Conservation (phyloP, 805 yeast species). For the Candida germanica region DNA sequence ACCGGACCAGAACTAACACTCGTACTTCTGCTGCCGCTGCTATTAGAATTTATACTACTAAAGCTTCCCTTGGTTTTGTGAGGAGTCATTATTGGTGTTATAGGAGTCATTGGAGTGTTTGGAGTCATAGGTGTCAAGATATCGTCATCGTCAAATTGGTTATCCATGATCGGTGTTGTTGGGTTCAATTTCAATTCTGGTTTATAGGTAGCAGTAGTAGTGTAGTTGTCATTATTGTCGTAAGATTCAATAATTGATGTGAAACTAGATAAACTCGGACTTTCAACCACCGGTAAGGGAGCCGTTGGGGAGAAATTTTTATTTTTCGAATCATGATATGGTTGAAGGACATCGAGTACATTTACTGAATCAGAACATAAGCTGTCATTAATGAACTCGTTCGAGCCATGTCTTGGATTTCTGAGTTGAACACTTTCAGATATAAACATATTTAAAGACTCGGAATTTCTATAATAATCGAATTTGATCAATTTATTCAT, state of each 20-base stretch:
- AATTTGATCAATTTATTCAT: conserved; percentile 18
- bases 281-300: conserved; percentile 19
- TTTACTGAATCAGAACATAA: conserved; percentile 20
- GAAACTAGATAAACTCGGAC: conserved; percentile 23
- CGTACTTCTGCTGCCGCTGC: too few relatives aligned
- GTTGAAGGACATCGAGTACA: conserved; percentile 13
- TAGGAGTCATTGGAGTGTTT: conserved; percentile 10
- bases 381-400: conserved; percentile 19
- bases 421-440: conserved; percentile 12
- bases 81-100: conserved; percentile 2
- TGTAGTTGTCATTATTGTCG: conserved; percentile 14
- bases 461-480: conserved; percentile 23
- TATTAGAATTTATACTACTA: conserved; percentile 1
- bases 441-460: conserved; percentile 29
- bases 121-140: conserved; percentile 8
- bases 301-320: conserved; percentile 21
- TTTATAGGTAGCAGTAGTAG: background rate
- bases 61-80: background rate
- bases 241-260: conserved; percentile 29
- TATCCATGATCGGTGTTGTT: conserved; percentile 1
- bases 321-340: conserved; percentile 7
- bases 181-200: conserved; percentile 2
- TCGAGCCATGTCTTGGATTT: conserved; percentile 12
- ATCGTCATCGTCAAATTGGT: conserved; percentile 1
- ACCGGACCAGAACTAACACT: conserved; percentile 1